Evolutionary conservation across 2,329 filamentous ascomycete genomes (phyloP).

Genomic region (Verticillium longisporum): DNA sequence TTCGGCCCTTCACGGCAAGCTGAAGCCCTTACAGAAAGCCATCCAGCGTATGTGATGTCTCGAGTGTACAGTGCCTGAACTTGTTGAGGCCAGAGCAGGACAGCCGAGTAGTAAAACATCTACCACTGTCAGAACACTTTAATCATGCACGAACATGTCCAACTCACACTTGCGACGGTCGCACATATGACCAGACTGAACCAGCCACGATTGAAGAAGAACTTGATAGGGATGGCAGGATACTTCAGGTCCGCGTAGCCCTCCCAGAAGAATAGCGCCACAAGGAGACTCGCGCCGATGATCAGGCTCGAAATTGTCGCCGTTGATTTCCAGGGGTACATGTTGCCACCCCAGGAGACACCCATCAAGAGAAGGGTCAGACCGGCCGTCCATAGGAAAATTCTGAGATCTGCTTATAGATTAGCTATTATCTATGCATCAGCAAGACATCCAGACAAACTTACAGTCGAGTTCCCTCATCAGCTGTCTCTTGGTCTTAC

Average conservation of each 20-base stretch:
- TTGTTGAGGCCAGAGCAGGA: conserved; percentile 28
- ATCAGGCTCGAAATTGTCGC: conserved; percentile 29
- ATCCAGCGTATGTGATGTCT: conserved; percentile 25
- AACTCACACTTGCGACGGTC: conserved; percentile 20
- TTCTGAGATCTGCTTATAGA: conserved; percentile 21
- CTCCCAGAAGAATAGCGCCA: conserved; percentile 29
- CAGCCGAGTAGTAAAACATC: conserved; percentile 16
- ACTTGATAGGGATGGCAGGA: conserved; percentile 26
- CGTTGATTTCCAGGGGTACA: conserved; percentile 34
- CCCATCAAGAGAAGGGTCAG: conserved; percentile 38
- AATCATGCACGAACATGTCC: conserved; percentile 19
- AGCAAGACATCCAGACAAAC: conserved; percentile 28
- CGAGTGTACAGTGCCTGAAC: conserved; percentile 25
- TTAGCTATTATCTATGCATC: neutral
- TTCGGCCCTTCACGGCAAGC: neutral
- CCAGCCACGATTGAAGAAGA: conserved; percentile 25
- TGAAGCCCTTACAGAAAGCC: conserved; percentile 19
- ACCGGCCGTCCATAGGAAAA: conserved; percentile 36
- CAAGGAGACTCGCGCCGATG: conserved; percentile 22
- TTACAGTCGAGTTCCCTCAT: conserved; percentile 29
- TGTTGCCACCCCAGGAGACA: conserved; percentile 34
- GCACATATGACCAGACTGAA: conserved; percentile 17
- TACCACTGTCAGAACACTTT: conserved; percentile 17
- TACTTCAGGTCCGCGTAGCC: conserved; percentile 25
- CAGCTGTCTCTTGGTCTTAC: conserved; percentile 6